Conservation (phyloP, 2,329 filamentous ascomycete genomes). For the Elsinoe australis region DNA sequence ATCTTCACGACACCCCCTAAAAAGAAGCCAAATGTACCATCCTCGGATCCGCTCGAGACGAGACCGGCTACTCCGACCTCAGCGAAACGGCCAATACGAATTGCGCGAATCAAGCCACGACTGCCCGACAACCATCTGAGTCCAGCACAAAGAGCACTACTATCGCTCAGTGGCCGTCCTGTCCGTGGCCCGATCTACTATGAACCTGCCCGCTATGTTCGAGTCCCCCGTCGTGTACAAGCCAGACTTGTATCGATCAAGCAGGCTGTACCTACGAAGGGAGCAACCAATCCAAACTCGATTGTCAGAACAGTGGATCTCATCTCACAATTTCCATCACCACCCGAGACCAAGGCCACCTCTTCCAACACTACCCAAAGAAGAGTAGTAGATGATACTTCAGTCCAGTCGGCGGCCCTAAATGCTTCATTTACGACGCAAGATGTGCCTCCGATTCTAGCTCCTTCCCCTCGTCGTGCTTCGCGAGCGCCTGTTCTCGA, state of each 20-base stretch:
- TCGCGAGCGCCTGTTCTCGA: background rate
- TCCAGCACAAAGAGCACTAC: slow-evolving; percentile 3
- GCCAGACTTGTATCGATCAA: slow-evolving; percentile 10
- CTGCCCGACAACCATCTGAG: background rate
- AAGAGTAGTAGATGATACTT: too few relatives aligned
- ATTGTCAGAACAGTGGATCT: background rate
- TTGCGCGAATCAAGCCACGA: too few relatives aligned
- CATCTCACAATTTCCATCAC: background rate
- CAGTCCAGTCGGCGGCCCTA: too few relatives aligned
- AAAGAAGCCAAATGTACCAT: too few relatives aligned
- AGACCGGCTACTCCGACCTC: too few relatives aligned
- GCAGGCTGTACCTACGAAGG: background rate
- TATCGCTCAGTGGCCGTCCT: background rate
- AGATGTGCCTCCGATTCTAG: too few relatives aligned
- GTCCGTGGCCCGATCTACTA: background rate
- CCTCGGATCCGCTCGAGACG: too few relatives aligned
- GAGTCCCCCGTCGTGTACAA: background rate
- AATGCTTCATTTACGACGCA: too few relatives aligned
- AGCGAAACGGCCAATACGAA: too few relatives aligned
- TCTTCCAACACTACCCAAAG: background rate
- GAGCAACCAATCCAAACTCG: background rate
- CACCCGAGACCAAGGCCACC: too few relatives aligned
- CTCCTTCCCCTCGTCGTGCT: background rate
- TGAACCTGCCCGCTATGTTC: slow-evolving; percentile 1
- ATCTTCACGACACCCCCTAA: too few relatives aligned